These are phyloP conservation scores for Acer yangbiense DNA, from an alignment of 345 rosid species.

Conservation along the genomic window DNA sequence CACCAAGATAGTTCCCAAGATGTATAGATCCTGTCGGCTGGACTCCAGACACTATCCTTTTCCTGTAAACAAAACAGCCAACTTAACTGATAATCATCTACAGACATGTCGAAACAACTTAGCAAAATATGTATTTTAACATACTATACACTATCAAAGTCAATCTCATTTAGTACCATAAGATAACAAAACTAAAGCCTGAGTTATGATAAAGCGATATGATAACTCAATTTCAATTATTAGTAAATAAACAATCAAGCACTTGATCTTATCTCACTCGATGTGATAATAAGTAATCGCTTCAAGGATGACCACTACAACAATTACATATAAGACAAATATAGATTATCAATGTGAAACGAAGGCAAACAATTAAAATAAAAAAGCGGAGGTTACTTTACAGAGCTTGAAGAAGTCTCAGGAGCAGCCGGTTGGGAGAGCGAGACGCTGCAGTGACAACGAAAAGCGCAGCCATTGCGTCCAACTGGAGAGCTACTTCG, in stretches of 20 bases:
- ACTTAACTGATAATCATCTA: background rate
- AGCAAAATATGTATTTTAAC: background rate
- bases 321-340: background rate
- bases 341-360: background rate
- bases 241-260: background rate
- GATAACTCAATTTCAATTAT: background rate
- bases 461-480: slow-evolving; percentile 28
- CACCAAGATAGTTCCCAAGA: slow-evolving; percentile 92
- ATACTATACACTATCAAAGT: background rate
- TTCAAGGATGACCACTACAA: background rate
- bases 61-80: slow-evolving; percentile 39
- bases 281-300: background rate
- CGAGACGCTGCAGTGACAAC: slow-evolving; percentile 50
- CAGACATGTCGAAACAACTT: too few relatives aligned
- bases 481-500: slow-evolving; percentile 1
- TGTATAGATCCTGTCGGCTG: slow-evolving; percentile 93
- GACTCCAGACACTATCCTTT: slow-evolving; percentile 89
- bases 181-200: background rate
- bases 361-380: background rate
- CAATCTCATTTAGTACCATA: slow-evolving; percentile 3
- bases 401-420: slow-evolving; percentile 37
- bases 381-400: slow-evolving; percentile 31
- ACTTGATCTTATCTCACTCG: background rate
- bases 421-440: slow-evolving; percentile 36
- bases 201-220: background rate